Evolutionary conservation across 2,329 filamentous ascomycete species (phyloP).

Genomic region (Elsinoe batatas): DNA sequence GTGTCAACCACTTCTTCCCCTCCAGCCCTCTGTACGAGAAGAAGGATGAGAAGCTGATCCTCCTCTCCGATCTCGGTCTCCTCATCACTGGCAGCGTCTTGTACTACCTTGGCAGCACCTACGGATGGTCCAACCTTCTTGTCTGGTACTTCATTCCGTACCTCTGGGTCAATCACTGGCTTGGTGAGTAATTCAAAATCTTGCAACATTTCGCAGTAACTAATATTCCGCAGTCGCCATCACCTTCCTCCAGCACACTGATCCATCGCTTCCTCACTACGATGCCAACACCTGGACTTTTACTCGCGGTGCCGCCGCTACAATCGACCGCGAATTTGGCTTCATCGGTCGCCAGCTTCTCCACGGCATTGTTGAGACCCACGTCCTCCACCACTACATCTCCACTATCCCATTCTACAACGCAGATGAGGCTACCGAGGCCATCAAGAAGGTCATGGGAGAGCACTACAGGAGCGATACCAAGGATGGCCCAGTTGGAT

Average conservation of each 20-base stretch:
- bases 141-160: conserved; percentile 96
- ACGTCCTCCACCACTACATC: conserved; percentile 96
- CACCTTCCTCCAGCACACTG: conserved; percentile 94
- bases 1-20: conserved; percentile 94
- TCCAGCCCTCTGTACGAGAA: conserved; percentile 81
- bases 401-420: conserved; percentile 95
- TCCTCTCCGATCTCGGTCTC: conserved; percentile 73
- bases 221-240: conserved; percentile 62
- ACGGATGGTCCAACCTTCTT: conserved; percentile 74
- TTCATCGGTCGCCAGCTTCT: conserved; percentile 85
- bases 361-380: conserved; percentile 95
- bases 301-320: conserved; percentile 83
- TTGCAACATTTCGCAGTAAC: conserved; percentile 17
- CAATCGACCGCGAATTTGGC: conserved; percentile 93
- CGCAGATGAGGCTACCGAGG: conserved; percentile 86
- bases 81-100: conserved; percentile 52
- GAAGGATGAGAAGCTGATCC: conserved; percentile 78
- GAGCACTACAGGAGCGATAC: conserved; percentile 83
- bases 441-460: conserved; percentile 93
- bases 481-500: conserved; percentile 66
- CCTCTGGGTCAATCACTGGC: conserved; percentile 98
- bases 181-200: conserved; percentile 54
- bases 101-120: conserved; percentile 61
- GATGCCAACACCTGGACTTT: conserved; percentile 80
- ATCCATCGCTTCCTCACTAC: conserved; percentile 90